These are phyloP conservation scores for Cercophora sp. DNA, from an alignment of 495 filamentous ascomycete species.

Conservation along the genomic window DNA sequence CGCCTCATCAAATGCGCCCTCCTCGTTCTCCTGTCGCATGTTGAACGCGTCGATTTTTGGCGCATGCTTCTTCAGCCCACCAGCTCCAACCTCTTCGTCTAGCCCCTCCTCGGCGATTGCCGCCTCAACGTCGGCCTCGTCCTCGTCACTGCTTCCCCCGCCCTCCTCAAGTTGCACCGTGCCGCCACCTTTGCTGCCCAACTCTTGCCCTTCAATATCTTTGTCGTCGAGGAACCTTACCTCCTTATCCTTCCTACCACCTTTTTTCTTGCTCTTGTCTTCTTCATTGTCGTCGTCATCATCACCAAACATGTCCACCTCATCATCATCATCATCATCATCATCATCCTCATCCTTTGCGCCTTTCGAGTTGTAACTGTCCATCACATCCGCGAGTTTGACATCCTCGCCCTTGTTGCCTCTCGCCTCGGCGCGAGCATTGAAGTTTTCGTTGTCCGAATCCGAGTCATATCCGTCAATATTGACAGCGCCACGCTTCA, in stretches of 20 bases:
- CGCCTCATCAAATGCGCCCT: slow-evolving; percentile 82
- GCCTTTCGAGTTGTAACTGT: slow-evolving; percentile 37
- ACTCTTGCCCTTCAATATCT: slow-evolving; percentile 86
- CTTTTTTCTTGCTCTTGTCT: slow-evolving; percentile 28
- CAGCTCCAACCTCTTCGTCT: slow-evolving; percentile 85
- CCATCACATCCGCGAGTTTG: slow-evolving; percentile 39
- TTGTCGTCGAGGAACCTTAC: slow-evolving; percentile 71
- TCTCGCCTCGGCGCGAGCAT: slow-evolving; percentile 60
- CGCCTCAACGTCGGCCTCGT: slow-evolving; percentile 63
- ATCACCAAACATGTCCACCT: slow-evolving; percentile 91
- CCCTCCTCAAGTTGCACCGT: slow-evolving; percentile 49
- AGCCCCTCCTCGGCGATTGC: slow-evolving; percentile 65
- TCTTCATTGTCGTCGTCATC: slow-evolving; percentile 59
- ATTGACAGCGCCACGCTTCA: slow-evolving; percentile 88
- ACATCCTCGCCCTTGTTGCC: slow-evolving; percentile 41
- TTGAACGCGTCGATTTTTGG: slow-evolving; percentile 98
- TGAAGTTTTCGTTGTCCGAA: slow-evolving; percentile 86
- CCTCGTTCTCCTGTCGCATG: slow-evolving; percentile 84
- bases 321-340: slow-evolving; percentile 54
- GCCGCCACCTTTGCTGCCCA: slow-evolving; percentile 65
- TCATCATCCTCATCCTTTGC: slow-evolving; percentile 39
- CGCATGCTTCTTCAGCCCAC: slow-evolving; percentile 86
- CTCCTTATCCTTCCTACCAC: slow-evolving; percentile 67
- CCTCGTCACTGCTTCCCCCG: slow-evolving; percentile 60
- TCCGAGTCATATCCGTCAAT: slow-evolving; percentile 96